Evolutionary conservation across 1,139 yeast genomes (phyloP), one percentile per base, ranked within the genome.

Genomic region (Kazachstania sp.): DNA sequence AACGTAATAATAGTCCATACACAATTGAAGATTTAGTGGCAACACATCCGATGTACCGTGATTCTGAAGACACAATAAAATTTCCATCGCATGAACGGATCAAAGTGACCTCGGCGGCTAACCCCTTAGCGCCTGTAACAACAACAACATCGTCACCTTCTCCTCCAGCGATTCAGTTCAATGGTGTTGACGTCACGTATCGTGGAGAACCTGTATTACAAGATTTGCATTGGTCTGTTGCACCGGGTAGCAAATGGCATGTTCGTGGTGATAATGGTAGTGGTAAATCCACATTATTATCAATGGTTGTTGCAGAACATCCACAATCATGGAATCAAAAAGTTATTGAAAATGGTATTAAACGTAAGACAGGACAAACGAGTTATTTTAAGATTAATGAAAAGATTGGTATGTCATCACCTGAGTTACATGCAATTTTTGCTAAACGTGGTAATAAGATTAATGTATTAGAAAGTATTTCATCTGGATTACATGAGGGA

Each of bases 311-410:
- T 0, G 92, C 95, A 2, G 98, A 92, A 59, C 98, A 92, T 61
- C 98, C 98, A 0, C 96, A 92, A 64, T 82, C 96, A 1, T 92
- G 97, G 97, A 81, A 79, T 56, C 75, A 80, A 3, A 79, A 77
- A 28, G 73, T 92, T 39, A 65, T 73, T 18, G 74, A 88, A 48
- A 71, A 83, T 58, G 94, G 92, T 0, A 66, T 66, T 28, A 75
- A 79, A n/a, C 73, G 96, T 43, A 75, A 75, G 52, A 80, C 90
- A 0, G 97, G 97, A 4, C 80, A 78, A 20, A 77, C 82, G 15
- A 79, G 80, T 46, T 88, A 84, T 59, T 87, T 87, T 58, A 85
- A 82, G 47, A 81, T 86, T 49, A 92, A 92, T 65, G 76, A 77
- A 49, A 60, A 66, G n/a, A 86, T 92, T 49, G 97, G 97, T 0